Base-by-base conservation (phyloP, 2,329 filamentous ascomycete genomes). In the Clarireedia homoeocarpa region DNA sequence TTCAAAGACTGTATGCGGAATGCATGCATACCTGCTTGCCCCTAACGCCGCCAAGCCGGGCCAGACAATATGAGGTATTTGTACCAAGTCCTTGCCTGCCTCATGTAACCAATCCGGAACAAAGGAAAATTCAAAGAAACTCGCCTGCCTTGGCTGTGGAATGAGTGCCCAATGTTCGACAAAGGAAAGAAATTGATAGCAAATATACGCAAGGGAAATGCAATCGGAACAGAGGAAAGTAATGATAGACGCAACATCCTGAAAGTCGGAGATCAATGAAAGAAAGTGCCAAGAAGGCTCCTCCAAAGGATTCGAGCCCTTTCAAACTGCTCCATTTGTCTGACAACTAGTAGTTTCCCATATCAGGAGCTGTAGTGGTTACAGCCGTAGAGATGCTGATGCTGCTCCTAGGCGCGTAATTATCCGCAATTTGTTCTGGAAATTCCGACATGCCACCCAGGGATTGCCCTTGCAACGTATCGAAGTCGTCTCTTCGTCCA, bases 401-500 rank as follows among this genome's bases (percentile, higher is more conserved):
- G 2, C n/a, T 20, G 42, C 42, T 24, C 12, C 42, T 46, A 24
- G 42, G 23, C 9, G 17, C 20, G 12, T 42, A 42, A 20, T 2
- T 14, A 20, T 24, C 12, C n/a, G n/a, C 6, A 46, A 46, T 3
- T 14, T 50, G 53, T 14, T 51, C 53, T 24, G 53, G 12, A 36
- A 34, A 55, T 42, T 50, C 34, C 4, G 36, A 17, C 17, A 55
- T 50, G 17, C 47, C 20, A 20, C 20, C 38, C 24, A 55, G 46
- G 20, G 36, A 17, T 6, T 50, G 38, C 15, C 26, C 53, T 15
- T 17, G 46, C 4, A 55, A 17, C 15, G 36, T 10, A 12, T 55
- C 46, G 42, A 44, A 55, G 4, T 48, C 7, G 4, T 55, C 46
- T 55, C 53, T 55, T 7, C 53, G 47, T 42, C 45, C 48, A 10